A percentile compares a stretch with the other conserved stretches of the same genome.
Evolutionary conservation across 2,329 filamentous ascomycete species (phyloP).

Genomic region (Leptographium lundbergii): DNA sequence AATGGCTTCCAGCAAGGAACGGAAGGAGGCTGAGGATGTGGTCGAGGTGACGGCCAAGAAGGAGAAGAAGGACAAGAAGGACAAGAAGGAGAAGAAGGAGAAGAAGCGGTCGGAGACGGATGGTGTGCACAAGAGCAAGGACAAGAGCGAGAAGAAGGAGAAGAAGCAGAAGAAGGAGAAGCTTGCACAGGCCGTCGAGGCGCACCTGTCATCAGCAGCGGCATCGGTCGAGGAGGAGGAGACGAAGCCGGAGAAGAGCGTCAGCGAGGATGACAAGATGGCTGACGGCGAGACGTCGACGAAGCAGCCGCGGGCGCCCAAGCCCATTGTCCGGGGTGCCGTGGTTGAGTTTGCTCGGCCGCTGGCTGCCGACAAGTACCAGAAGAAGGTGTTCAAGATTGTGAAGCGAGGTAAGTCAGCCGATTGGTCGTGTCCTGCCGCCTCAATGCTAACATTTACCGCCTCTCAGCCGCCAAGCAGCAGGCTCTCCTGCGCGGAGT

Average conservation of each 20-base stretch:
- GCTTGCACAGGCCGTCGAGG: conserved; percentile 51
- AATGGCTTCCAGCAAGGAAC: conserved; percentile 11
- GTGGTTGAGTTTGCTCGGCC: conserved; percentile 77
- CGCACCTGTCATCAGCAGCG: conserved; percentile 45
- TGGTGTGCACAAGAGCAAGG: conserved; percentile 40
- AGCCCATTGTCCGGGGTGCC: conserved; percentile 23
- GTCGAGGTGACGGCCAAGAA: conserved; percentile 8
- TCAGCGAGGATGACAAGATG: conserved; percentile 31
- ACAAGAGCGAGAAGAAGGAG: conserved; percentile 47
- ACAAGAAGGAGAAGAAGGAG: conserved; percentile 47
- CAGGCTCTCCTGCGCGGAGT: conserved; percentile 95
- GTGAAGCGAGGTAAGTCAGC: conserved; percentile 44
- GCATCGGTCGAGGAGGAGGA: conserved; percentile 24
- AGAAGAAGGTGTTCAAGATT: conserved; percentile 53
- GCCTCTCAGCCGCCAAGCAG: conserved; percentile 68
- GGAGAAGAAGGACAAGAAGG: conserved; percentile 14
- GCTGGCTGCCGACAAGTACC: conserved; percentile 64
- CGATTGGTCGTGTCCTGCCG: background rate
- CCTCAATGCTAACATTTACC: background rate
- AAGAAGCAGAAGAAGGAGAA: conserved; percentile 68
- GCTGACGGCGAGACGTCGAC: conserved; percentile 30
- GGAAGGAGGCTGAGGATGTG: conserved; percentile 12
- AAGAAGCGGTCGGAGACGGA: conserved; percentile 41
- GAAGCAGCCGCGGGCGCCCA: conserved; percentile 18
- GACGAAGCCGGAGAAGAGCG: conserved; percentile 8